Evolutionary conservation across 768 basidiomycete genomes (phyloP).

Genomic region (Suillus paluster): DNA sequence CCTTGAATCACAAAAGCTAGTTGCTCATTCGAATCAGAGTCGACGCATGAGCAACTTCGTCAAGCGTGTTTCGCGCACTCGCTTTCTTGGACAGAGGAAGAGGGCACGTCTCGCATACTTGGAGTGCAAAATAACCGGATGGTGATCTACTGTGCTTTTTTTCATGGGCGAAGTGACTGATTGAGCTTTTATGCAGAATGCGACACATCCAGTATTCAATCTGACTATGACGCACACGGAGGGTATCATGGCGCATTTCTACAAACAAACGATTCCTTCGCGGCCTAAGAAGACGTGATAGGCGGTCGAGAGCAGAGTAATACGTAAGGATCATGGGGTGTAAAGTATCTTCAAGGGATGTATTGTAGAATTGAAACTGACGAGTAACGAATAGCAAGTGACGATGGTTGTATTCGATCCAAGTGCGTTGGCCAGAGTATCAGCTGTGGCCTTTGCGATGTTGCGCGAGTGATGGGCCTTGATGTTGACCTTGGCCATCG

Average conservation of each 20-base stretch:
- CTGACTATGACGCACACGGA: constrained; percentile 70
- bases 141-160: constrained; percentile 43
- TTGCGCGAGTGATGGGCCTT: too few relatives aligned
- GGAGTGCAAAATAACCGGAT: constrained; percentile 68
- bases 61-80: constrained; percentile 55
- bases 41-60: constrained; percentile 34
- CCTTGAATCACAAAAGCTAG: neutral
- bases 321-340: neutral
- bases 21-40: constrained; percentile 23
- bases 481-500: too few relatives aligned
- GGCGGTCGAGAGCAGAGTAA: neutral
- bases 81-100: constrained; percentile 72
- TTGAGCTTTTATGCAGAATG: constrained; percentile 56
- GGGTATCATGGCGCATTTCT: constrained; percentile 74
- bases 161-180: neutral
- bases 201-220: constrained; percentile 81
- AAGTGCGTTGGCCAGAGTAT: too few relatives aligned
- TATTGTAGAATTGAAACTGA: neutral
- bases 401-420: too few relatives aligned
- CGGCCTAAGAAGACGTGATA: constrained; percentile 24
- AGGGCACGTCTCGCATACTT: constrained; percentile 56
- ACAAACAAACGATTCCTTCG: constrained; percentile 56
- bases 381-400: too few relatives aligned
- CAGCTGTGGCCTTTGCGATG: too few relatives aligned
- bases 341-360: neutral